These are phyloP conservation scores for Sporothrix luriei DNA, from an alignment of 2,329 filamentous ascomycete species.

Conservation along the genomic window DNA sequence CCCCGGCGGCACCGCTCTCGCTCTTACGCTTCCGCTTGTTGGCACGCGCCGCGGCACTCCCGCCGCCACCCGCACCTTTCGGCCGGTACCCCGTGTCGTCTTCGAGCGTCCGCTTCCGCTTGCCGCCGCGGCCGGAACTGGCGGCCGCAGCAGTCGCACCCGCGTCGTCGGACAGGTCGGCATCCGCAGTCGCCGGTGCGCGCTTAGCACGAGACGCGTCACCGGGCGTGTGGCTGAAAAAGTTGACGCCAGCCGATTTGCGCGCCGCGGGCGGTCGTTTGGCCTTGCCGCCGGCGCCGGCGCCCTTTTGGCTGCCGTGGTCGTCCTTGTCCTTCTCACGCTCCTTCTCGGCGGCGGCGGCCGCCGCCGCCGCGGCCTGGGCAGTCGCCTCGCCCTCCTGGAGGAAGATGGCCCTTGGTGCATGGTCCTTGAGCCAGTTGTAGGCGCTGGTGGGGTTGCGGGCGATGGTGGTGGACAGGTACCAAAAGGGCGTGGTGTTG, in stretches of 20 bases:
- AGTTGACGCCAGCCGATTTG: neutral
- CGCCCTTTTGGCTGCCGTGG: constrained; percentile 32
- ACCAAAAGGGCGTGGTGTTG: constrained; percentile 20
- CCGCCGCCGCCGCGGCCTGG: constrained; percentile 20
- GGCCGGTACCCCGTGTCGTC: constrained; percentile 63
- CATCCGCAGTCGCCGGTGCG: constrained; percentile 39
- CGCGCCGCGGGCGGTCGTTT: constrained; percentile 29
- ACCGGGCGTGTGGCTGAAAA: neutral
- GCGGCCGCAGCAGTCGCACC: constrained; percentile 30
- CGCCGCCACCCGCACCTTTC: constrained; percentile 51
- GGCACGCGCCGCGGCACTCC: constrained; percentile 44
- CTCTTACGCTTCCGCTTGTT: constrained; percentile 64
- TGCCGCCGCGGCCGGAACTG: constrained; percentile 46
- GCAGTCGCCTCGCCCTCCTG: constrained; percentile 66
- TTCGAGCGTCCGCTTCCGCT: constrained; percentile 55
- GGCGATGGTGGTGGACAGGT: constrained; percentile 56
- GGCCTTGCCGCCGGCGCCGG: constrained; percentile 31
- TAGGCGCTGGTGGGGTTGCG: constrained; percentile 89
- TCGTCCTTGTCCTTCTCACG: constrained; percentile 43
- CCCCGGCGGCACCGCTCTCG: constrained; percentile 44
- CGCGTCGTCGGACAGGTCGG: constrained; percentile 34
- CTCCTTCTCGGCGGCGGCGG: constrained; percentile 37
- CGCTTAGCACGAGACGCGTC: constrained; percentile 32
- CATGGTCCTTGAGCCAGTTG: constrained; percentile 88
- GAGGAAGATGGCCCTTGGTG: constrained; percentile 75